Evolutionary conservation across 768 basidiomycete genomes (phyloP), one percentile per base, ranked within the genome.

Genomic region (Termitomyces sp.): DNA sequence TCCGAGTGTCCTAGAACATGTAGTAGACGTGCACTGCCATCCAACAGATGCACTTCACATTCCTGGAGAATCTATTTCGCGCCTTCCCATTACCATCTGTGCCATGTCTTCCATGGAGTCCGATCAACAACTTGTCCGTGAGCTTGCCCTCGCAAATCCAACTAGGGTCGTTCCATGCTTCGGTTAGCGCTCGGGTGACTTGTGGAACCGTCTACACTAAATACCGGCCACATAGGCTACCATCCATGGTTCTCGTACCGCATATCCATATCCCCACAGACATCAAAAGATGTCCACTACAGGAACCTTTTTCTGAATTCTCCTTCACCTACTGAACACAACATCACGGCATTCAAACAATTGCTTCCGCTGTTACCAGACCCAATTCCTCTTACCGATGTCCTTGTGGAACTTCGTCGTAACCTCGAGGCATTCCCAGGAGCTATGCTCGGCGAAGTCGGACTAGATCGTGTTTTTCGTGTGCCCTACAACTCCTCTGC

Each of bases 231-330:
- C 36, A 33, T 65, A 94, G 92, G 95, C 47, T 87, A 93, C 67
- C 96, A 98, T 69, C 96, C 96, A 2, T 98, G 96, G 96, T 95
- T 91, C 72, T 81, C 87, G 2, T 86, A 97, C 70, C 79, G 79
- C 61, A 91, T 97, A 66, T 81, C 88, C 33, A 66, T 81, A 56
- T 69, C 64, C 50, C 66, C 71, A 15, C 63, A 46, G 9, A 59
- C 70, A 31, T 76, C 81, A 22, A 95, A 88, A 68, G 81, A 84
- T 62, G 76, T 78, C 15, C 96, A 98, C 73, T 98, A 97, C 73
- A 71, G 79, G 18, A 67, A 67, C 3, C 78, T 98, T 37, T 89
- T 97, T 65, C 76, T 89, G 9, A 63, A 61, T 16, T 55, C 67
- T n/a, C 63, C 56, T 55, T 65, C 66, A 39, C 69, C 62, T 30